phyloP scores from a whole-genome alignment of 768 basidiomycete genomes.

The Panaeolus papilionaceus region DNA sequence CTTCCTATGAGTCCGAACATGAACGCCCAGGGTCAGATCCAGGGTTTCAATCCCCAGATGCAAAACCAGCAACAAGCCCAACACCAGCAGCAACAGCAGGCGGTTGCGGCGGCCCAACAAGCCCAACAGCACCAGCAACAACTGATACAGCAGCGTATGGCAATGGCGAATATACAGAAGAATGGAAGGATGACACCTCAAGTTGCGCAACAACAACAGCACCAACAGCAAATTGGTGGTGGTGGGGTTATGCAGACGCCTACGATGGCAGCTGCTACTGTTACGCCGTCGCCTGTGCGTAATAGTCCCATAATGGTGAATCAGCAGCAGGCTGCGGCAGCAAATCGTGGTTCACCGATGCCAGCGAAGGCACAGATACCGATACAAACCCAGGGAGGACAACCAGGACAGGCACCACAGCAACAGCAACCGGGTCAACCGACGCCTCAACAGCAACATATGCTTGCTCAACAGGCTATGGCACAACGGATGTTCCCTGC shows the following conservation, averaged over 20 bases:
- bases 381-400: slow-evolving; percentile 24
- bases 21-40: slow-evolving; percentile 13
- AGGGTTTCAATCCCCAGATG: slow-evolving; percentile 17
- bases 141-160: slow-evolving; percentile 23
- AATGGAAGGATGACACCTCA: slow-evolving; percentile 39
- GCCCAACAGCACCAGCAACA: slow-evolving; percentile 27
- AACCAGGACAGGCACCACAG: slow-evolving; percentile 21
- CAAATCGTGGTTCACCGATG: slow-evolving; percentile 29
- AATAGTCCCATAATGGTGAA: slow-evolving; percentile 41
- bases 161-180: slow-evolving; percentile 28
- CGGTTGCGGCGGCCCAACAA: neutral
- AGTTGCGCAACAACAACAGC: slow-evolving; percentile 16
- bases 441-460: slow-evolving; percentile 26
- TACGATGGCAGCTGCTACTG: slow-evolving; percentile 18
- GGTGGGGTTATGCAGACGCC: slow-evolving; percentile 11
- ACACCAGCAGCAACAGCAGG: slow-evolving; percentile 25
- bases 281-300: slow-evolving; percentile 35
- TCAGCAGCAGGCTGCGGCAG: slow-evolving; percentile 37
- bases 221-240: neutral
- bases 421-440: slow-evolving; percentile 23
- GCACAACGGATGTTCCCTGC: slow-evolving; percentile 13
- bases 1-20: slow-evolving; percentile 15
- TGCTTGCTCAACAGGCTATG: neutral
- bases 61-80: slow-evolving; percentile 20
- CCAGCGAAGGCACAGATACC: slow-evolving; percentile 34